Base-by-base conservation (phyloP, 768 basidiomycete species). In the Lactarius quietus region DNA sequence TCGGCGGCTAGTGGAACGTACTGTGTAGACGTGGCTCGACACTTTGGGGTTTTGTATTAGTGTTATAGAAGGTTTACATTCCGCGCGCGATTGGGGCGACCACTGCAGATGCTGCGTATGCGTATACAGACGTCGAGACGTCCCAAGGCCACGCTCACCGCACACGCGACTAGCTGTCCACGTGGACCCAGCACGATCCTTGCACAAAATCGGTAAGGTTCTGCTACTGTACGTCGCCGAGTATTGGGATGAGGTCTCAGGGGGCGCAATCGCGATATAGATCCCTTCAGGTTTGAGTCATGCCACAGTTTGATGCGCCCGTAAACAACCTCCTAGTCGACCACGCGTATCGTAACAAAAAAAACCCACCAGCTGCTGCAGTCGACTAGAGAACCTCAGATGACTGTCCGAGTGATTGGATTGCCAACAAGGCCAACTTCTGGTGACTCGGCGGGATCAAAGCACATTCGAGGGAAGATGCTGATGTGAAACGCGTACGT, bases 141-240 rank as follows among this genome's bases (percentile, higher is more conserved):
- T 26, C 45, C 23, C 43, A 43, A 59, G 33, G 64, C 59, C 15
- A 35, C 43, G 64, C 54, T 12, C 33, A 36, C 60, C 29, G 20
- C 35, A 65, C 64, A 65, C 29, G 45, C 64, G 64, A 59, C 54
- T 55, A 31, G 36, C 15, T 51, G 43, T 26, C 55, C 59, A 45
- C 53, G 48, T 60, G 54, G 36, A 29, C 20, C 3, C 36, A 59
- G 18, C 35, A 36, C 35, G 17, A 29, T 23, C 20, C 63, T 8
- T 18, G 29, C 39, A n/a, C 18, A 18, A n/a, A 54, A n/a, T 58
- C n/a, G 35, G 54, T 59, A 39, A 56, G 12, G 23, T 18, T 26
- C 26, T 38, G 14, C 15, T 9, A 38, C 38, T 14, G 14, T 56
- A 18, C 28, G 31, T 36, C 51, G 26, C 33, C 51, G 35, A 43